Percentiles rank a stretch among this genome's conserved stretches.
Conservation (phyloP, 2,329 filamentous ascomycete species). For the Microsporum audouinii region DNA sequence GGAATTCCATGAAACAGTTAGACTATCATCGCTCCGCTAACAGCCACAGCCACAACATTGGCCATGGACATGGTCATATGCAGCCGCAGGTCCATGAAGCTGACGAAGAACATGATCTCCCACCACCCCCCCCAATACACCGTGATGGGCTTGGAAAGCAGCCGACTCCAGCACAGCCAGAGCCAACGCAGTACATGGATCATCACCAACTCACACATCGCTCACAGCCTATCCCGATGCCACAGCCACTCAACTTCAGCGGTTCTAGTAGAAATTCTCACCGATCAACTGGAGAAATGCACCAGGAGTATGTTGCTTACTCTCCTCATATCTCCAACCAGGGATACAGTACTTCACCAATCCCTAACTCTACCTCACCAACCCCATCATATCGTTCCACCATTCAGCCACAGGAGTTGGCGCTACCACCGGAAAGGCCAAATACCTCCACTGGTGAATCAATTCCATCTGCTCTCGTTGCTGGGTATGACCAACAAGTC, state of each 20-base stretch:
- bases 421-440: slow-evolving; percentile 19
- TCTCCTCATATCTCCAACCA: slow-evolving; percentile 10
- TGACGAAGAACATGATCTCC: slow-evolving; percentile 18
- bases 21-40: slow-evolving; percentile 12
- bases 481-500: slow-evolving; percentile 29
- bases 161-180: slow-evolving; percentile 7
- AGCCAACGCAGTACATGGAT: slow-evolving; percentile 3
- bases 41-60: background rate
- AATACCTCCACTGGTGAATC: slow-evolving; percentile 19
- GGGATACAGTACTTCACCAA: background rate
- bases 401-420: slow-evolving; percentile 13
- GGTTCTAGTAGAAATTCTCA: slow-evolving; percentile 11
- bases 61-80: slow-evolving; percentile 11
- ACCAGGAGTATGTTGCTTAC: slow-evolving; percentile 14
- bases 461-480: slow-evolving; percentile 33
- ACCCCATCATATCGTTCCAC: slow-evolving; percentile 20
- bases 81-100: slow-evolving; percentile 13
- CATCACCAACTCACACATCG: slow-evolving; percentile 7
- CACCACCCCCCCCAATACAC: slow-evolving; percentile 26
- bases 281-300: slow-evolving; percentile 2
- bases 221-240: slow-evolving; percentile 14
- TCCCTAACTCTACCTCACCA: slow-evolving; percentile 13
- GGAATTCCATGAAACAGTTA: slow-evolving; percentile 19
- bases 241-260: slow-evolving; percentile 18
- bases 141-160: slow-evolving; percentile 16